Evolutionary conservation across 108 stramenopile genomes (phyloP).

Genomic region (Asterionellopsis glacialis): DNA sequence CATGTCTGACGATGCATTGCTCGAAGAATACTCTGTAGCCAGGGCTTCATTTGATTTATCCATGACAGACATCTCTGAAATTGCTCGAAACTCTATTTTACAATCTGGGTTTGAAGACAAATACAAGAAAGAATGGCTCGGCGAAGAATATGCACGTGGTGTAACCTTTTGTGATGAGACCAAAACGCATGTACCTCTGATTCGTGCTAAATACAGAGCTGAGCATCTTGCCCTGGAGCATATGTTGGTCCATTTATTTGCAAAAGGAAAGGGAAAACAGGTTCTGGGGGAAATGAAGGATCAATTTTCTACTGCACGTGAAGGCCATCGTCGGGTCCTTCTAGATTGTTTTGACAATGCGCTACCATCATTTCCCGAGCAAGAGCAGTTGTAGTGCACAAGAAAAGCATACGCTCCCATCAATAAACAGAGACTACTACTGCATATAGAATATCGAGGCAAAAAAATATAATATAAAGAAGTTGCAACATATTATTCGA

Average conservation of each 20-base stretch:
- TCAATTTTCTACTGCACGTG: slow-evolving; percentile 78
- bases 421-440: too few relatives aligned
- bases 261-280: slow-evolving; percentile 71
- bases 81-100: slow-evolving; percentile 93
- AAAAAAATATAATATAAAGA: too few relatives aligned
- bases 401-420: too few relatives aligned
- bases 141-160: slow-evolving; percentile 76
- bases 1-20: slow-evolving; percentile 96
- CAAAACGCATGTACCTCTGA: slow-evolving; percentile 85
- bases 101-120: slow-evolving; percentile 94
- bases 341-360: slow-evolving; percentile 75
- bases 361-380: slow-evolving; percentile 64
- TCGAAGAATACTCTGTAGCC: slow-evolving; percentile 98
- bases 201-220: slow-evolving; percentile 84
- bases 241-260: slow-evolving; percentile 71
- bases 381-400: slow-evolving; percentile 63
- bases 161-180: slow-evolving; percentile 85
- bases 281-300: slow-evolving; percentile 85
- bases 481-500: too few relatives aligned
- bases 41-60: slow-evolving; percentile 94
- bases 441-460: too few relatives aligned
- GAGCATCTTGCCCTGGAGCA: slow-evolving; percentile 89
- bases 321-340: slow-evolving; percentile 75
- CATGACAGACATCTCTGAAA: slow-evolving; percentile 97
- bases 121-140: slow-evolving; percentile 94